Conservation (phyloP, 2,329 filamentous ascomycete genomes). For the Penicillium hesseltinei region DNA sequence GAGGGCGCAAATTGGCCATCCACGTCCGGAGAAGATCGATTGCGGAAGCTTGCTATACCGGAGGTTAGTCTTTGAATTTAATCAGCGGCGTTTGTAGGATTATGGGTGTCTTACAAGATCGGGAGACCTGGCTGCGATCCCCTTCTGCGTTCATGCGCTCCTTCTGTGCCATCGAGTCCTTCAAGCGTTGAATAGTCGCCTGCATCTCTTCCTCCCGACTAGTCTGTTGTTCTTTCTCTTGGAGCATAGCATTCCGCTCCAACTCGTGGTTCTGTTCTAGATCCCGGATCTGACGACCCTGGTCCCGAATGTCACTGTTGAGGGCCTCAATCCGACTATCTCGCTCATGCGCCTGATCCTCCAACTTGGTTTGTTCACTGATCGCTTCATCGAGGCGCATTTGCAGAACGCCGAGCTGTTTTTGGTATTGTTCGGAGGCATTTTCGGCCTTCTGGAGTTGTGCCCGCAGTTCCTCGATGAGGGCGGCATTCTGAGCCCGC, state of each 20-base stretch:
- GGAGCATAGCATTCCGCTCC: conserved; percentile 80
- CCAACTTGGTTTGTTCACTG: conserved; percentile 78
- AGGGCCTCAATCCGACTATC: conserved; percentile 80
- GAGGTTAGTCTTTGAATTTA: conserved; percentile 20
- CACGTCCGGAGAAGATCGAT: conserved; percentile 59
- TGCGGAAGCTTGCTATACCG: conserved; percentile 47
- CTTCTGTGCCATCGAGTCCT: conserved; percentile 80
- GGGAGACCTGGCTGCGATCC: conserved; percentile 51
- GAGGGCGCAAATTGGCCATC: conserved; percentile 85
- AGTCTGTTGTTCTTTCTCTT: conserved; percentile 86
- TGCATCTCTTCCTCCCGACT: conserved; percentile 89
- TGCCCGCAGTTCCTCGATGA: conserved; percentile 81
- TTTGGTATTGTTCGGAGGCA: conserved; percentile 73
- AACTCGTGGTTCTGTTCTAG: conserved; percentile 90
- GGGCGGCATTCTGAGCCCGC: conserved; percentile 73
- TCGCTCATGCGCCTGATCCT: conserved; percentile 82
- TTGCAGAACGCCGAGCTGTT: conserved; percentile 81
- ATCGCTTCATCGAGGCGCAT: conserved; percentile 80
- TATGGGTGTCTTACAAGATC: conserved; percentile 48
- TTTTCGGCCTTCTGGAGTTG: conserved; percentile 77
- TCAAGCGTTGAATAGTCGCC: conserved; percentile 82
- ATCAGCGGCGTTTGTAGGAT: neutral
- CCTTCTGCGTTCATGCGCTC: conserved; percentile 55
- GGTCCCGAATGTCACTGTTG: conserved; percentile 80
- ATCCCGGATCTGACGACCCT: conserved; percentile 79